Conservation (phyloP, 2,329 filamentous ascomycete species). For the Paecilomyces variotii region DNA sequence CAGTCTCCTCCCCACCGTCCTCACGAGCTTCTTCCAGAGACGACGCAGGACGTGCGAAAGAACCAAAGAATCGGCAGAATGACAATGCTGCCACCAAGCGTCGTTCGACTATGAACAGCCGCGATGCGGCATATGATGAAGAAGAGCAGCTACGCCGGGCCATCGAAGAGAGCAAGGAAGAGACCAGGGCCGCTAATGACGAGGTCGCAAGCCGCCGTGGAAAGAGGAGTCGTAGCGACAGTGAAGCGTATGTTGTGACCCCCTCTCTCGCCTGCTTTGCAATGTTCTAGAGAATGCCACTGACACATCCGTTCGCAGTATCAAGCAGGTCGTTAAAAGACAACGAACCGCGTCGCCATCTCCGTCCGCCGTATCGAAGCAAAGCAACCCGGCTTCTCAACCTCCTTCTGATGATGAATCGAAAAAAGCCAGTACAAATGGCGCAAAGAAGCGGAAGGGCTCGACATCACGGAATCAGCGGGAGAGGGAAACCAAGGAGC, state of each 20-base stretch:
- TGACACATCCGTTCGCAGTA: constrained; percentile 42
- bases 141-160: constrained; percentile 81
- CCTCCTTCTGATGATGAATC: constrained; percentile 60
- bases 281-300: constrained; percentile 7
- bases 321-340: constrained; percentile 64
- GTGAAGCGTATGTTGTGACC: constrained; percentile 71
- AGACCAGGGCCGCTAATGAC: constrained; percentile 50
- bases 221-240: constrained; percentile 83
- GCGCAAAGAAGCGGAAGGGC: constrained; percentile 53
- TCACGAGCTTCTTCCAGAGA: constrained; percentile 37
- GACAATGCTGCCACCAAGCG: constrained; percentile 62
- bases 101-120: constrained; percentile 94
- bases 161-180: constrained; percentile 90
- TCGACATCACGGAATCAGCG: constrained; percentile 46
- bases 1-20: constrained; percentile 37
- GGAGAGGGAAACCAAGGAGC: constrained; percentile 41
- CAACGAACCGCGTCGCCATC: constrained; percentile 76
- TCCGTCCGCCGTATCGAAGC: constrained; percentile 48
- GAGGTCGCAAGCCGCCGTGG: constrained; percentile 53
- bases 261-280: not conserved
- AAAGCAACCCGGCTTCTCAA: constrained; percentile 37
- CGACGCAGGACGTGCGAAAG: constrained; percentile 29
- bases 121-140: constrained; percentile 90
- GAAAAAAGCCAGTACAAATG: constrained; percentile 24
- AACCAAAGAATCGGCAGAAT: constrained; percentile 41